Percentiles rank a stretch among this genome's conserved stretches.
Conservation (phyloP, 208 protist species). For the Vickermania ingenoplastis region DNA sequence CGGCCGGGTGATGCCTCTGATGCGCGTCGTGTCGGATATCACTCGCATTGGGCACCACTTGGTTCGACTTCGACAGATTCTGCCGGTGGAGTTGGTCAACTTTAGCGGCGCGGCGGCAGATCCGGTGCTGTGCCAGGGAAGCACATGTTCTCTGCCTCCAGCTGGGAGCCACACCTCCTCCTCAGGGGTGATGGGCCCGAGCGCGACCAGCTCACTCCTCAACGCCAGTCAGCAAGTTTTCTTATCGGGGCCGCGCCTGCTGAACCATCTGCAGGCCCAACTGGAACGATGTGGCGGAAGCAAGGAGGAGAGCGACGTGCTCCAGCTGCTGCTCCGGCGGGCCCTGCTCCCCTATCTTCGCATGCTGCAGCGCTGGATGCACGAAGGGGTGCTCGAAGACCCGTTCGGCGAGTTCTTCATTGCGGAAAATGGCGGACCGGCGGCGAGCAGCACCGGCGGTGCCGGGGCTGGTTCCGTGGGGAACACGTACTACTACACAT, state of each 20-base stretch:
- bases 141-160: too few relatives aligned
- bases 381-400: constrained; percentile 71
- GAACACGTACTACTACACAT: too few relatives aligned
- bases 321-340: constrained; percentile 58
- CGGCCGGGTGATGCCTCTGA: constrained; percentile 52
- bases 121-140: constrained; percentile 6
- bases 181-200: background rate
- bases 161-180: background rate
- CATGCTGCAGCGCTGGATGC: constrained; percentile 77
- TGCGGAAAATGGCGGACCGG: constrained; percentile 19
- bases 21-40: constrained; percentile 79
- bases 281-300: constrained; percentile 48
- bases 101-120: constrained; percentile 8
- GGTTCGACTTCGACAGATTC: constrained; percentile 64
- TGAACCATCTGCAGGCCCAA: constrained; percentile 73
- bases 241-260: constrained; percentile 50
- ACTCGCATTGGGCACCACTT: constrained; percentile 73
- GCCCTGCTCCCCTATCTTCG: constrained; percentile 70
- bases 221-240: constrained; percentile 7
- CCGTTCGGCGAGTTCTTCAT: constrained; percentile 85
- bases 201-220: background rate
- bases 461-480: background rate
- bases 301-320: constrained; percentile 64
- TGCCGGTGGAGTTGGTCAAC: constrained; percentile 64
- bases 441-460: constrained; percentile 1